These are phyloP conservation scores for Populus ilicifolia DNA, from an alignment of 345 rosid species.

Conservation along the genomic window DNA sequence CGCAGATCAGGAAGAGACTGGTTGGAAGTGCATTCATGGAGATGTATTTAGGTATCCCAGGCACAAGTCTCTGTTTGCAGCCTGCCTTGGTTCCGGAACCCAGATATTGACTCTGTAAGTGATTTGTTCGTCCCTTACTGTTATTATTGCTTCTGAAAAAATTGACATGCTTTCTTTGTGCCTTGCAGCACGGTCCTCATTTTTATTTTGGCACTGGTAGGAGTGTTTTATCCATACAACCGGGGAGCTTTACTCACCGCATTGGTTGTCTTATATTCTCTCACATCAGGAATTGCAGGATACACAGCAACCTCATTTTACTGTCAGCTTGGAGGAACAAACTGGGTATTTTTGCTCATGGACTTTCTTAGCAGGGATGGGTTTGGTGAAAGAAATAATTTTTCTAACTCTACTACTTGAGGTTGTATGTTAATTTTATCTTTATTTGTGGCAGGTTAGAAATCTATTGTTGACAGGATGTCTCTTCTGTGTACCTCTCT, in stretches of 20 bases:
- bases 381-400: too few relatives aligned
- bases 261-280: conserved; percentile 75
- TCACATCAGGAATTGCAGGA: conserved; percentile 90
- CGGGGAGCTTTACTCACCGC: conserved; percentile 89
- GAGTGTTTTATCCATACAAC: conserved; percentile 85
- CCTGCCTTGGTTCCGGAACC: conserved; percentile 30
- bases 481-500: conserved; percentile 82
- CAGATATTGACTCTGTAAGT: conserved; percentile 32
- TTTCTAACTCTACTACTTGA: too few relatives aligned
- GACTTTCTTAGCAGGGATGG: too few relatives aligned
- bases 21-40: conserved; percentile 33
- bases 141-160: too few relatives aligned
- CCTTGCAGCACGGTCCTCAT: conserved; percentile 62
- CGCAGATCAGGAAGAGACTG: conserved; percentile 33
- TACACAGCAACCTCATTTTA: conserved; percentile 76
- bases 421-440: background rate
- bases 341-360: conserved; percentile 52
- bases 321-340: conserved; percentile 83
- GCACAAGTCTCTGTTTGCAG: conserved; percentile 28
- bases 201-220: conserved; percentile 77
- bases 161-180: background rate
- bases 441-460: conserved; percentile 51
- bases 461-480: conserved; percentile 75
- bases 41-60: conserved; percentile 28
- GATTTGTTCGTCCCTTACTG: too few relatives aligned